Evolutionary conservation across 768 basidiomycete genomes (phyloP).

Genomic region (Pulveroboletus sp.): DNA sequence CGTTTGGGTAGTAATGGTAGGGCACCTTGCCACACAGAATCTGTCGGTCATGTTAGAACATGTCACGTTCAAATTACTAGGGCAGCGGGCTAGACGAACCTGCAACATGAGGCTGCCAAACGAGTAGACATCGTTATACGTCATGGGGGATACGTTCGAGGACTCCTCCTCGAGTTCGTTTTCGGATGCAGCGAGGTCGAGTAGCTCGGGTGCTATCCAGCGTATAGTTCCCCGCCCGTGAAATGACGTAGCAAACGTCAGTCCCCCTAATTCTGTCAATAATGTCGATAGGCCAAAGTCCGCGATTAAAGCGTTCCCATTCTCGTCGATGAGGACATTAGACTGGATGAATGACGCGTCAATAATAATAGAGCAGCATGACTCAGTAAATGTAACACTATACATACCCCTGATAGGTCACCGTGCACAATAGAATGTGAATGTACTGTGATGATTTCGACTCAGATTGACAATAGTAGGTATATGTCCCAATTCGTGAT

Average conservation of each 20-base stretch:
- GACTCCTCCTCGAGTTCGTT: not conserved
- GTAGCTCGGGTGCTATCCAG: slow-evolving; percentile 20
- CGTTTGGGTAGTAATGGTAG: slow-evolving; percentile 12
- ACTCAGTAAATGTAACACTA: not conserved
- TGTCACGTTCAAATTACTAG: not conserved
- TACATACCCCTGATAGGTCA: slow-evolving; percentile 18
- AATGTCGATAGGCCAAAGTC: slow-evolving; percentile 43
- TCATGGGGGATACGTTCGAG: not conserved
- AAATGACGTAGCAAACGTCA: slow-evolving; percentile 16
- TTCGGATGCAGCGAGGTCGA: not conserved
- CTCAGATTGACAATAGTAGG: not conserved
- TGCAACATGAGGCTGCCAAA: slow-evolving; percentile 23
- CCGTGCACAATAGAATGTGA: slow-evolving; percentile 18
- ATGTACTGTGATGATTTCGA: slow-evolving; percentile 7
- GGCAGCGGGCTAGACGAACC: not conserved
- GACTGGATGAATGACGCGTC: slow-evolving; percentile 22
- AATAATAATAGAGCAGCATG: not conserved
- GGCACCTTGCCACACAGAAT: not conserved
- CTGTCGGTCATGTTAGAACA: not conserved
- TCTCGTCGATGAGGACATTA: slow-evolving; percentile 40
- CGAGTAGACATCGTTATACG: slow-evolving; percentile 17
- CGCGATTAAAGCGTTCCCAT: slow-evolving; percentile 36
- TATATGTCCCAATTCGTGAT: not conserved
- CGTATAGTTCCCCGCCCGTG: slow-evolving; percentile 11
- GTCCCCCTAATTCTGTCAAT: slow-evolving; percentile 5